phyloP scores from a whole-genome alignment of 106 monocot genomes.

The Apostasia shenzhenica region DNA sequence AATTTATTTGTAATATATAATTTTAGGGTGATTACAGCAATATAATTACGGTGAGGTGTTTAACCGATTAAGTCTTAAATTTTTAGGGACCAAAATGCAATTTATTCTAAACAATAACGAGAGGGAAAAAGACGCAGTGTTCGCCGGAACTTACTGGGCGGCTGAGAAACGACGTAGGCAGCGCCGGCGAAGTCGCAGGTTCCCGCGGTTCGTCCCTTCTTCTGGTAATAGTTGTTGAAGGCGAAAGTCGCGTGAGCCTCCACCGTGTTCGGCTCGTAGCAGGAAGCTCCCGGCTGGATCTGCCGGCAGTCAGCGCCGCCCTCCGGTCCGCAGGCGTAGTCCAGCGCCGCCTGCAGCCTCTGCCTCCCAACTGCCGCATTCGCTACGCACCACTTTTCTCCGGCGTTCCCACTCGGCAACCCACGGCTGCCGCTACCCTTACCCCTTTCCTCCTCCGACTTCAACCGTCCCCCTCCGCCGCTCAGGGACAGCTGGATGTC shows the following conservation, averaged over 20 bases:
- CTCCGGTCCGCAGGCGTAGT: slow-evolving; percentile 79
- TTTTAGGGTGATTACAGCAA: neutral
- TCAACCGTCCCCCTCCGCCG: slow-evolving; percentile 2
- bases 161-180: slow-evolving; percentile 47
- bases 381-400: slow-evolving; percentile 83
- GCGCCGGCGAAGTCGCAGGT: slow-evolving; percentile 83
- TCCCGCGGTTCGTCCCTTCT: slow-evolving; percentile 40
- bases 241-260: slow-evolving; percentile 76
- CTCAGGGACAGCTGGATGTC: slow-evolving; percentile 51
- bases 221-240: slow-evolving; percentile 95
- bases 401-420: slow-evolving; percentile 15
- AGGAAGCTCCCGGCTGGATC: slow-evolving; percentile 72
- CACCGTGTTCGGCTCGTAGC: slow-evolving; percentile 75
- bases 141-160: slow-evolving; percentile 43
- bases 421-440: neutral
- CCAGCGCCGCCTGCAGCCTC: slow-evolving; percentile 71
- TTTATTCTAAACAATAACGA: too few species aligned
- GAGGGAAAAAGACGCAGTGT: too few species aligned
- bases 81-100: neutral
- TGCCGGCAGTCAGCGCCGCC: slow-evolving; percentile 75
- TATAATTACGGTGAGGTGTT: neutral
- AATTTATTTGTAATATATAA: neutral
- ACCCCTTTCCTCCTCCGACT: slow-evolving; percentile 24
- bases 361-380: slow-evolving; percentile 41
- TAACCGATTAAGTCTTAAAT: neutral